Conservation (phyloP, 371 early-diverging fungal genomes). For the Mortierella sp. region DNA sequence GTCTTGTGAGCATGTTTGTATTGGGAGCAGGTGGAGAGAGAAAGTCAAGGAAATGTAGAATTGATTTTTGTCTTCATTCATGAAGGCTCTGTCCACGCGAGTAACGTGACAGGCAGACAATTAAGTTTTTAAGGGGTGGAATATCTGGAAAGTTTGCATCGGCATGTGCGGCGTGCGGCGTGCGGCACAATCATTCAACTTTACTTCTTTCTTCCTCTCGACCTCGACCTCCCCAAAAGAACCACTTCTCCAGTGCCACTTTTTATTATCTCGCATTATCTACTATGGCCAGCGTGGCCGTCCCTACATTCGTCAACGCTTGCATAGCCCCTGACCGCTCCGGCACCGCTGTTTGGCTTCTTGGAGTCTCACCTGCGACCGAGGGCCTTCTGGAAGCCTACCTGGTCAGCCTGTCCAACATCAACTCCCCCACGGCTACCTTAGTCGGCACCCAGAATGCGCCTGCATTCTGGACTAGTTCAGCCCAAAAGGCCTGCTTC, state of each 20-base stretch:
- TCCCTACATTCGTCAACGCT: conserved; percentile 19
- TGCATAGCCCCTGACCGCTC: conserved; percentile 33
- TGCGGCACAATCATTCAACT: no score
- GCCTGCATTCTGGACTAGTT: conserved; percentile 10
- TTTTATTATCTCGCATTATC: no score
- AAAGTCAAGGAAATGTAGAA: no score
- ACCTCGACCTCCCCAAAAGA: neutral
- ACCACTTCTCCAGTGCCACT: no score
- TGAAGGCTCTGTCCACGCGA: no score
- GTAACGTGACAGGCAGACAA: no score
- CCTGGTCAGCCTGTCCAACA: conserved; percentile 26
- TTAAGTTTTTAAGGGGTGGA: no score
- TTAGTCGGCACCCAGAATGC: conserved; percentile 21
- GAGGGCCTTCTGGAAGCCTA: conserved; percentile 35
- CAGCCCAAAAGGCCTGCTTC: conserved; percentile 22
- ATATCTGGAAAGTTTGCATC: no score
- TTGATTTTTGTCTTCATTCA: no score
- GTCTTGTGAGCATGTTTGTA: conserved; percentile 23
- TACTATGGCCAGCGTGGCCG: neutral
- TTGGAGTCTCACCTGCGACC: conserved; percentile 21
- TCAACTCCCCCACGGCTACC: conserved; percentile 34
- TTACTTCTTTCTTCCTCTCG: no score
- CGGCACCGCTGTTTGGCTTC: conserved; percentile 14
- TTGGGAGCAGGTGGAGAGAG: no score
- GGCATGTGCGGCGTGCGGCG: no score